phyloP scores from a whole-genome alignment of 164 flowering plant species.

The Kingdonia uniflora region DNA sequence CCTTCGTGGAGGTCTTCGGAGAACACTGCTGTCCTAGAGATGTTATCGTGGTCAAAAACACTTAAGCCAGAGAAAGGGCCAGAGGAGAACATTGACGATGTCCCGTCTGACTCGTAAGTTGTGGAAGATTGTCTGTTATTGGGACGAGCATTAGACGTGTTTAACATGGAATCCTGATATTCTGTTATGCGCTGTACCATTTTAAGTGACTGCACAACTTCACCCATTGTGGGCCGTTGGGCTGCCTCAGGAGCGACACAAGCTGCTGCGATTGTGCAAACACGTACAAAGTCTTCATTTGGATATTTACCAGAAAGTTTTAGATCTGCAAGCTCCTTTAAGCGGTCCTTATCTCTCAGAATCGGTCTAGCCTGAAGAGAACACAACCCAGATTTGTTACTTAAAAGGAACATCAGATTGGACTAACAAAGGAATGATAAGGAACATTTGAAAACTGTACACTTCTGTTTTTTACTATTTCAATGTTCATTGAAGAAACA shows the following conservation, averaged over 20 bases:
- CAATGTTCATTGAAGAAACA: too few relatives aligned
- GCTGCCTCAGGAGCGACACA: conserved; percentile 95
- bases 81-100: conserved; percentile 92
- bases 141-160: conserved; percentile 38
- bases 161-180: conserved; percentile 49
- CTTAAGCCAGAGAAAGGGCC: conserved; percentile 91
- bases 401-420: too few relatives aligned
- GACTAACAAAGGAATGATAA: too few relatives aligned
- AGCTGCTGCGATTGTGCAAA: conserved; percentile 95
- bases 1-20: conserved; percentile 99
- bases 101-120: conserved; percentile 84
- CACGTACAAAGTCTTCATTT: conserved; percentile 79
- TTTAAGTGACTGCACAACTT: conserved; percentile 95
- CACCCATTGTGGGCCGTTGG: conserved; percentile 98
- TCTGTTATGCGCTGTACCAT: conserved; percentile 86
- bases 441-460: too few relatives aligned
- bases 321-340: conserved; percentile 90
- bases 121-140: conserved; percentile 79
- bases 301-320: conserved; percentile 69
- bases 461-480: too few relatives aligned
- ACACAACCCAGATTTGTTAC: conserved; percentile 3
- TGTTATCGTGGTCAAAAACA: conserved; percentile 52
- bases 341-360: conserved; percentile 73
- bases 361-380: conserved; percentile 82
- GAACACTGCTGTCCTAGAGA: conserved; percentile 63